Evolutionary conservation across 345 rosid genomes (phyloP).

Genomic region (Clausena lansium): DNA sequence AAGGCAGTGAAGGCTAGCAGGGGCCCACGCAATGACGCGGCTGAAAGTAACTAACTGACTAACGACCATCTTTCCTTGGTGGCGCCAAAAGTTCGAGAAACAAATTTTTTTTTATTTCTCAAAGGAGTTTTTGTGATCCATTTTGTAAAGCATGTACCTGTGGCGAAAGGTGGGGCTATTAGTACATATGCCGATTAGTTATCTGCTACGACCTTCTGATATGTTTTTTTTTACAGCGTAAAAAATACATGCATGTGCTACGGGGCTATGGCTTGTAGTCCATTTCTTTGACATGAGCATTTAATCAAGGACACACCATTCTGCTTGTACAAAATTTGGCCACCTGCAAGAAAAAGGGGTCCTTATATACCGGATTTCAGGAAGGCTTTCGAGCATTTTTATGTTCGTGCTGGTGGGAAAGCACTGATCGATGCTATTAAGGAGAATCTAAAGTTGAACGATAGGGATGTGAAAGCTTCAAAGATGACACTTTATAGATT

Average conservation of each 20-base stretch:
- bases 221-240: not conserved
- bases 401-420: constrained; percentile 23
- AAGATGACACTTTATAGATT: constrained; percentile 22
- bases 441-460: constrained; percentile 11
- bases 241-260: not conserved
- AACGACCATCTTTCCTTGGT: not conserved
- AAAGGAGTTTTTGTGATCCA: no score
- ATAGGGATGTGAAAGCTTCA: constrained; percentile 21
- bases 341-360: not conserved
- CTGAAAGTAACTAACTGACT: not conserved
- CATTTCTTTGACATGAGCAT: constrained; percentile 1
- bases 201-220: not conserved
- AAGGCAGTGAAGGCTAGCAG: not conserved
- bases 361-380: constrained; percentile 14
- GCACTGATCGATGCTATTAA: constrained; percentile 19
- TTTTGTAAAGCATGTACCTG: no score
- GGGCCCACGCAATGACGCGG: not conserved
- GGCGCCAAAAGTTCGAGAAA: not conserved
- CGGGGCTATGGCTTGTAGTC: not conserved
- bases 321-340: not conserved
- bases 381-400: constrained; percentile 26
- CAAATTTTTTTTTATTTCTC: not conserved
- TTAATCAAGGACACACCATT: constrained; percentile 3
- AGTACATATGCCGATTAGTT: no score
- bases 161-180: no score